Evolutionary conservation across 352 stramenopile genomes (phyloP).

Genomic region (Phytophthora multivora): DNA sequence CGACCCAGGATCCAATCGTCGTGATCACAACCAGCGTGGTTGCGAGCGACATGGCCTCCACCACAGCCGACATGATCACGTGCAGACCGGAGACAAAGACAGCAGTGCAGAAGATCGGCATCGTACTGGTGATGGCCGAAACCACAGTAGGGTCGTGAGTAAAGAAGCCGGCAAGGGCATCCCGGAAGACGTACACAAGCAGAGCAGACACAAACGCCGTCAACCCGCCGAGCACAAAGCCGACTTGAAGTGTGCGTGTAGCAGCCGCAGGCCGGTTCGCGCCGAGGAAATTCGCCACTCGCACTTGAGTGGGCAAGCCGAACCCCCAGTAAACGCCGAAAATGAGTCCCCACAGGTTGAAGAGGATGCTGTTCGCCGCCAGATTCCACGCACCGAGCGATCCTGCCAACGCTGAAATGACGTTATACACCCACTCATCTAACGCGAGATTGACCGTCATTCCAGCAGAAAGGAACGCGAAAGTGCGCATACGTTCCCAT

Average conservation of each 20-base stretch:
- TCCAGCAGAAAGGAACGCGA: conserved; percentile 64
- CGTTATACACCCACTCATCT: conserved; percentile 85
- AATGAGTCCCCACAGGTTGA: conserved; percentile 83
- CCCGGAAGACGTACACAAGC: conserved; percentile 53
- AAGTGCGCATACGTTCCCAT: conserved; percentile 68
- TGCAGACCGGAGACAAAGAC: conserved; percentile 81
- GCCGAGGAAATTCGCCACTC: conserved; percentile 74
- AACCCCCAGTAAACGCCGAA: conserved; percentile 89
- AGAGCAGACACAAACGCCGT: conserved; percentile 62
- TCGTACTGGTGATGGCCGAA: conserved; percentile 50
- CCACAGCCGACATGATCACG: conserved; percentile 76
- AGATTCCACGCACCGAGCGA: conserved; percentile 65
- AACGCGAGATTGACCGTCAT: conserved; percentile 84
- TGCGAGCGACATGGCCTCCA: conserved; percentile 81
- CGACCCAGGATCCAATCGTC: conserved; percentile 66
- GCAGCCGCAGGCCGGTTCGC: conserved; percentile 63
- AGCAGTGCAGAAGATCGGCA: conserved; percentile 74
- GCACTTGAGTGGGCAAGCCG: conserved; percentile 78
- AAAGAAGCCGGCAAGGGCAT: conserved; percentile 60
- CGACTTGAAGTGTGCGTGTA: conserved; percentile 61
- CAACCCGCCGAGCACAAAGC: conserved; percentile 65
- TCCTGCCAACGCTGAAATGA: conserved; percentile 70
- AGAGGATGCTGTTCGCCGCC: conserved; percentile 82
- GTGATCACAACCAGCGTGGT: conserved; percentile 78
- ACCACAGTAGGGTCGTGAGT: conserved; percentile 65